A percentile compares a stretch with the other conserved stretches of the same genome.
These are phyloP conservation scores for Setaria viridis DNA, from an alignment of 202 grass and related monocot genomes.

Conservation along the genomic window DNA sequence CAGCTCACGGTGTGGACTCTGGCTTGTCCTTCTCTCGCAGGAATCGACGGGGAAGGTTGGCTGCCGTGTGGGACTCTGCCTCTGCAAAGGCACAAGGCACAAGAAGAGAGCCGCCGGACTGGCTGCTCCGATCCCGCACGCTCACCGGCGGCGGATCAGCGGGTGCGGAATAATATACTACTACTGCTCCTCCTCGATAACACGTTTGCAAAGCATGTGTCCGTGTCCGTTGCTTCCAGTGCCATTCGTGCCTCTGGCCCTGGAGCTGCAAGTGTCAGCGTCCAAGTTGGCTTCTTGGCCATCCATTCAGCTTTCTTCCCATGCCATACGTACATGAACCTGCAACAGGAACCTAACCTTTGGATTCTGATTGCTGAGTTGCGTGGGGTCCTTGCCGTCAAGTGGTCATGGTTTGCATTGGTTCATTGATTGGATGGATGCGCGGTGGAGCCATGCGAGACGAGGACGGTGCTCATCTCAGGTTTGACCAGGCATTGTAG, in stretches of 20 bases:
- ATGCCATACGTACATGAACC: background rate
- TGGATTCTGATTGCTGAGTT: background rate
- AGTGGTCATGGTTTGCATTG: background rate
- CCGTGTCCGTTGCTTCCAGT: background rate
- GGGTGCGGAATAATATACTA: background rate
- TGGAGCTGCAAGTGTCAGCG: background rate
- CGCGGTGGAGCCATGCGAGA: background rate
- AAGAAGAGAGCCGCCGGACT: background rate
- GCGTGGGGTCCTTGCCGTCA: slow-evolving; percentile 9
- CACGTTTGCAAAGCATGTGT: background rate
- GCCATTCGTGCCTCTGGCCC: background rate
- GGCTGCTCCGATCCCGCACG: background rate
- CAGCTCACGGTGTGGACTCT: background rate
- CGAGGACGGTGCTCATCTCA: background rate
- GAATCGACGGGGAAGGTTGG: background rate
- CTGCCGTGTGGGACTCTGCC: background rate
- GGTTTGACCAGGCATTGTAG: background rate
- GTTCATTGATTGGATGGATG: background rate
- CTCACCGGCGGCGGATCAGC: background rate
- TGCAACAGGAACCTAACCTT: background rate
- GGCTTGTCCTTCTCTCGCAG: background rate
- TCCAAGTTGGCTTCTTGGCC: slow-evolving; percentile 37
- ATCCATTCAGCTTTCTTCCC: background rate
- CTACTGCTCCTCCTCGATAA: background rate
- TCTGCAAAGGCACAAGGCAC: background rate